These are phyloP conservation scores for Carex arenaria DNA, from an alignment of 202 grass and related monocot genomes.

Conservation along the genomic window DNA sequence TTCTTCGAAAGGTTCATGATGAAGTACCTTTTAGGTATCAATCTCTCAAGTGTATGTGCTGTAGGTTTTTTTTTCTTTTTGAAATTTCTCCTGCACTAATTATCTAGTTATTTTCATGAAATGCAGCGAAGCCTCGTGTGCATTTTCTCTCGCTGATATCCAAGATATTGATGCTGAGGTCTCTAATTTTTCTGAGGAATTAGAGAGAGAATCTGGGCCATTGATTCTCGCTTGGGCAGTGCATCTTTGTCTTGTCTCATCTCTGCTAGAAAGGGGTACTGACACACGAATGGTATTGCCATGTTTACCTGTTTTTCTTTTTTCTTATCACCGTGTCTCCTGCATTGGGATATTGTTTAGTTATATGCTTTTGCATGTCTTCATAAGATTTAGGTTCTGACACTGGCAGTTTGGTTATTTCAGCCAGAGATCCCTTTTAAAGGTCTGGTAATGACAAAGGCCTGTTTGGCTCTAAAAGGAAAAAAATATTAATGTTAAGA, in stretches of 20 bases:
- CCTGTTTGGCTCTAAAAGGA: not conserved
- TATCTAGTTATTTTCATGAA: conserved; percentile 29
- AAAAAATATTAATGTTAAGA: not conserved
- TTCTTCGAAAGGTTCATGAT: conserved; percentile 67
- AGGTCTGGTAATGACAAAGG: not conserved
- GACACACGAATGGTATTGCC: conserved; percentile 35
- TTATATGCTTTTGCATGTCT: not conserved
- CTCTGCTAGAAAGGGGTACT: conserved; percentile 58
- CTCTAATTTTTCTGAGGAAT: conserved; percentile 61
- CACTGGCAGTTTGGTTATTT: not conserved
- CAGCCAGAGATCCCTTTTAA: not conserved
- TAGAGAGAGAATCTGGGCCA: conserved; percentile 62
- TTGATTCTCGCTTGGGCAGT: conserved; percentile 84
- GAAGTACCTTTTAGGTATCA: conserved; percentile 71
- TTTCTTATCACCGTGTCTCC: not conserved
- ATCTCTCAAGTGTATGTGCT: not conserved
- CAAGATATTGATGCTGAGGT: conserved; percentile 83
- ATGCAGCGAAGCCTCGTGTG: conserved; percentile 54
- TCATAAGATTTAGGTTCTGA: not conserved
- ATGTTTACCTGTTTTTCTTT: not conserved
- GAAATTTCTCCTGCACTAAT: not conserved
- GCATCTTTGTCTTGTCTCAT: conserved; percentile 63
- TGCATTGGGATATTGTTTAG: not conserved
- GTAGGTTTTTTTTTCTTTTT: not conserved
- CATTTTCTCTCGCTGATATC: conserved; percentile 76